phyloP scores from a whole-genome alignment of 805 yeast species.

The Candida maltosa region DNA sequence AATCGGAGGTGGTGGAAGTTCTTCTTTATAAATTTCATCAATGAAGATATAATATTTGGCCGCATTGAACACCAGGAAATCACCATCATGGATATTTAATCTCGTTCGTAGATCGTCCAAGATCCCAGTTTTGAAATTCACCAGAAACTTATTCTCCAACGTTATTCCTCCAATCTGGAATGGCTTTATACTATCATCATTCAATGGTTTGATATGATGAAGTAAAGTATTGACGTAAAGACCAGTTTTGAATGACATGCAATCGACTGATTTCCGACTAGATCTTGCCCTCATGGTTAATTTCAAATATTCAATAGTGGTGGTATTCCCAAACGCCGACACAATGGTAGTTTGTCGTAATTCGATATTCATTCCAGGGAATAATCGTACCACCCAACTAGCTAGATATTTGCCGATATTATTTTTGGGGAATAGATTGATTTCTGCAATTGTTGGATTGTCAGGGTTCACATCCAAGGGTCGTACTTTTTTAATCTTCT shows the following conservation, averaged over 20 bases:
- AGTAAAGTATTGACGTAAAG: conserved; percentile 11
- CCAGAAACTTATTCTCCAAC: conserved; percentile 5
- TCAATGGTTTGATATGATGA: neutral
- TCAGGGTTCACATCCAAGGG: conserved; percentile 1
- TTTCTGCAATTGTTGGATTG: conserved; percentile 2
- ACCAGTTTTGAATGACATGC: conserved; percentile 15
- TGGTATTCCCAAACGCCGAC: conserved; percentile 5
- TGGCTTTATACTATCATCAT: conserved; percentile 3
- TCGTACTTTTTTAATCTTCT: neutral
- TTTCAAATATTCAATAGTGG: conserved; percentile 17
- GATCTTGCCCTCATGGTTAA: conserved; percentile 17
- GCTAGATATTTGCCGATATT: conserved; percentile 8
- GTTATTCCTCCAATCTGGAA: conserved; percentile 3
- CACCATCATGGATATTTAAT: conserved; percentile 8
- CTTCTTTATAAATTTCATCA: conserved; percentile 3
- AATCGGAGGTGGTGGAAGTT: conserved; percentile 1
- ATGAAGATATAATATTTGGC: conserved; percentile 3
- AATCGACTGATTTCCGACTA: conserved; percentile 13
- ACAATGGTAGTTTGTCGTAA: conserved; percentile 12
- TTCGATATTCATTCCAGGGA: conserved; percentile 23
- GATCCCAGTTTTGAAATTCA: conserved; percentile 2
- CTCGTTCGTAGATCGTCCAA: conserved; percentile 4
- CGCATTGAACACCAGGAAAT: conserved; percentile 8
- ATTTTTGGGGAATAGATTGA: conserved; percentile 16
- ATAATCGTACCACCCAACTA: conserved; percentile 12